Base-by-base conservation (phyloP, 2,329 filamentous ascomycete species). In the Pseudocercospora cruenta region DNA sequence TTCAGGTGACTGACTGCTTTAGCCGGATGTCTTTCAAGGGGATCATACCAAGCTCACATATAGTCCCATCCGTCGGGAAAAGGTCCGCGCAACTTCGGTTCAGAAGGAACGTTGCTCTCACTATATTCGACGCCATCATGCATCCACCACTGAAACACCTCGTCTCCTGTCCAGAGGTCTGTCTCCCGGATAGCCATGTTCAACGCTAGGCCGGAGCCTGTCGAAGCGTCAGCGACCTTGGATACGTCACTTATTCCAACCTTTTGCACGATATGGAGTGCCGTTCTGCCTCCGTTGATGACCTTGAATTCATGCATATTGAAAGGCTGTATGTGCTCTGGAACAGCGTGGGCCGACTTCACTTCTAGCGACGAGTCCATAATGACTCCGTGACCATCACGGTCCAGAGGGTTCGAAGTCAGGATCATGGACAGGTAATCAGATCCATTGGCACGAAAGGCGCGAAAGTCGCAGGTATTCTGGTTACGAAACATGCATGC, bases 281-380 rank as follows among this genome's bases (percentile, higher is more conserved):
- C 78, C 7, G 74, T 73, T 31, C 70, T 67, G 7, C 78, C 78
- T 49, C 75, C 69, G 9, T 77, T 63, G 53, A 75, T 69, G 5
- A 80, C 61, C 7, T 77, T 77, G 69, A 79, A 79, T 55, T 81
- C 79, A 64, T 81, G 79, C 55, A 79, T 79, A 51, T 80, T 69
- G 36, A 69, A 51, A 31, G 28, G 28, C 28, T 31, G 28, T 31
- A 31, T 31, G 28, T 31, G 28, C 28, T 31, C 28, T 31, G 28
- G 28, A 31, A 31, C 28, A 31, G 28, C 28, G 28, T 31, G 28
- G 28, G 28, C 28, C 28, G 28, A 31, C 6, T 31, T 31, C 28
- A 31, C 28, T 31, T 31, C 28, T 31, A 31, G 28, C 28, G 28
- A 31, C 28, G 28, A 31, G 28, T 31, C 28, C 28, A 31, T 31